Conservation (phyloP, 2,329 filamentous ascomycete genomes). For the Acrodontium crateriforme region DNA sequence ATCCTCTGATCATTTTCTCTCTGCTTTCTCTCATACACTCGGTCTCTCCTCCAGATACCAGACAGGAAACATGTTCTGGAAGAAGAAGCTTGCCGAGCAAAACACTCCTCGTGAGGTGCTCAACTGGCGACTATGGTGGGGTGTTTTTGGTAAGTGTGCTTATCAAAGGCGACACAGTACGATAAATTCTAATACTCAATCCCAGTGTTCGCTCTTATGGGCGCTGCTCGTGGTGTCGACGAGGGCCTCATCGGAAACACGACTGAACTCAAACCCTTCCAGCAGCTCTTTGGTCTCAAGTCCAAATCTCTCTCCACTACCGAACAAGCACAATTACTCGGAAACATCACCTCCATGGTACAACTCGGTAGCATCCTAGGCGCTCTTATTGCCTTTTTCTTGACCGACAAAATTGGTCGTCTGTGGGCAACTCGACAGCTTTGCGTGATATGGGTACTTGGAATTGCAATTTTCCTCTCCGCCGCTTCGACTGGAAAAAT, state of each 20-base stretch:
- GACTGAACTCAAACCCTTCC: slow-evolving; percentile 51
- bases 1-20: no score
- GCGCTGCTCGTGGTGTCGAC: slow-evolving; percentile 64
- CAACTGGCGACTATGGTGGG: slow-evolving; percentile 69
- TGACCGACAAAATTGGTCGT: slow-evolving; percentile 20
- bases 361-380: slow-evolving; percentile 64
- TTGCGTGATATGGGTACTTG: slow-evolving; percentile 15
- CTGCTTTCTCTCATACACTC: no score
- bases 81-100: slow-evolving; percentile 35
- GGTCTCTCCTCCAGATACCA: no score
- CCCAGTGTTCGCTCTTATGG: slow-evolving; percentile 40
- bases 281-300: slow-evolving; percentile 43
- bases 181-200: background rate
- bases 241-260: slow-evolving; percentile 54
- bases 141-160: slow-evolving; percentile 38
- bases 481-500: slow-evolving; percentile 24
- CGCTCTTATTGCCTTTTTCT: slow-evolving; percentile 41
- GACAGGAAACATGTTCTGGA: no score
- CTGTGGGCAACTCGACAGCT: slow-evolving; percentile 18
- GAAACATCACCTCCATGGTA: slow-evolving; percentile 70
- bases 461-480: slow-evolving; percentile 30
- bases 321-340: slow-evolving; percentile 46
- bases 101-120: slow-evolving; percentile 56
- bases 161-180: background rate
- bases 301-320: slow-evolving; percentile 36